Conservation (phyloP, 2,329 filamentous ascomycete species). For the Bipolaris gigantea region DNA sequence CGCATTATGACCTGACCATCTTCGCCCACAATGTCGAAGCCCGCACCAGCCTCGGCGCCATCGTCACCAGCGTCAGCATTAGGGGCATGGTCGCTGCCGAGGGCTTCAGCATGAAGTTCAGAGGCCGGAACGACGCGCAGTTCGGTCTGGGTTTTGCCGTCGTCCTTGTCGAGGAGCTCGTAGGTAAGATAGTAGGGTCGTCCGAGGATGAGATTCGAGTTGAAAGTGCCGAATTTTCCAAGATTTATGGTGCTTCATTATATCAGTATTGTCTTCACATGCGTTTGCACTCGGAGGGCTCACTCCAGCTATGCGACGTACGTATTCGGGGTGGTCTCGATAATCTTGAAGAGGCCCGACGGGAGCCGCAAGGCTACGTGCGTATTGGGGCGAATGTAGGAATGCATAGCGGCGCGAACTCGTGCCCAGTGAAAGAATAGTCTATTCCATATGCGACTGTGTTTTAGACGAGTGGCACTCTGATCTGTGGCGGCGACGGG, state of each 20-base stretch:
- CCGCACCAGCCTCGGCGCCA: conserved; percentile 36
- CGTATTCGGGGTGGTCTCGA: conserved; percentile 65
- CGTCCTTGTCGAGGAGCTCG: conserved; percentile 74
- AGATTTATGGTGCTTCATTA: conserved; percentile 75
- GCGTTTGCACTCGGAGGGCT: conserved; percentile 22
- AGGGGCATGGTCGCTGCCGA: conserved; percentile 57
- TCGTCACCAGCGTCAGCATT: conserved; percentile 46
- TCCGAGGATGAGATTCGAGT: conserved; percentile 85
- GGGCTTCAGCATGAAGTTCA: conserved; percentile 78
- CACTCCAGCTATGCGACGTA: conserved; percentile 54
- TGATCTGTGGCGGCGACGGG: background rate
- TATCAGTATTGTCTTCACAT: conserved; percentile 3
- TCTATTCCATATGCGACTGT: conserved; percentile 17
- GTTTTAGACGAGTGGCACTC: background rate
- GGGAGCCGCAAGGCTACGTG: conserved; percentile 60
- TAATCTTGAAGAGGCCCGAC: conserved; percentile 60
- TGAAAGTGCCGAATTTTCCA: conserved; percentile 90
- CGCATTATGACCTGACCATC: conserved; percentile 57
- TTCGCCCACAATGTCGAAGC: conserved; percentile 53
- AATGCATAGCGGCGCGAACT: conserved; percentile 44
- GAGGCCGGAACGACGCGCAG: conserved; percentile 77
- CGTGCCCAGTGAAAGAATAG: conserved; percentile 2
- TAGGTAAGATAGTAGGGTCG: conserved; percentile 90
- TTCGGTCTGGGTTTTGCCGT: conserved; percentile 64
- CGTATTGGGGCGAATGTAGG: conserved; percentile 53